Evolutionary conservation across 169 alveolate genomes (phyloP).

Genomic region (Plasmodium relictum): DNA sequence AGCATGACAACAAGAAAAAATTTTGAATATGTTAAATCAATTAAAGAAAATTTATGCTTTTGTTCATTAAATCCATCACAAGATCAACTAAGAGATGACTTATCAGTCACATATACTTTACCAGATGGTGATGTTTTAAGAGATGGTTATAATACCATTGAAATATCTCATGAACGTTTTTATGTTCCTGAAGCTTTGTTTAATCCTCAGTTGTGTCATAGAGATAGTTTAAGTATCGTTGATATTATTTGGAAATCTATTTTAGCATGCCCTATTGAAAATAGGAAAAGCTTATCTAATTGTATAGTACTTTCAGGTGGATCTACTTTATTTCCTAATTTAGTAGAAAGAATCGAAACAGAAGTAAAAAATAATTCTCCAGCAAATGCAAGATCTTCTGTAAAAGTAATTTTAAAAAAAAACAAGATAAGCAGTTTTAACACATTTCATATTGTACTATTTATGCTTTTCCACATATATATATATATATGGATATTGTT

Average conservation of each 20-base stretch:
- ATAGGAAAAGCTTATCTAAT: conserved; percentile 80
- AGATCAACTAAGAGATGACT: conserved; percentile 85
- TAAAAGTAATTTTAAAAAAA: conserved; percentile 62
- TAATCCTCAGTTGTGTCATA: conserved; percentile 83
- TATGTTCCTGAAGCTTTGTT: conserved; percentile 90
- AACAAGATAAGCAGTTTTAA: neutral
- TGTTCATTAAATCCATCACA: conserved; percentile 88
- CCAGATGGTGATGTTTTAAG: conserved; percentile 90
- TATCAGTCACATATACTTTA: conserved; percentile 80
- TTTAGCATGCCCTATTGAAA: conserved; percentile 77
- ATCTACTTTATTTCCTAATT: conserved; percentile 79
- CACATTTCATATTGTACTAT: neutral
- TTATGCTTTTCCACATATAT: neutral
- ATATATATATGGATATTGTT: neutral
- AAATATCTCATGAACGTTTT: conserved; percentile 88
- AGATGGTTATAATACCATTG: conserved; percentile 86
- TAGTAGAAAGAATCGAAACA: conserved; percentile 80
- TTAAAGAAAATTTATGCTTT: conserved; percentile 89
- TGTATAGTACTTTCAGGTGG: conserved; percentile 84
- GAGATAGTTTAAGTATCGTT: conserved; percentile 79
- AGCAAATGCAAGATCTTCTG: conserved; percentile 81
- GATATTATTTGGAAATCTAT: conserved; percentile 83
- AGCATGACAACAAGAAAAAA: conserved; percentile 87
- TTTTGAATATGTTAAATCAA: conserved; percentile 82
- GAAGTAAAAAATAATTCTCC: conserved; percentile 85